Base-by-base conservation (phyloP, 371 early-diverging fungal species). In the Encephalitozoon cuniculi region DNA sequence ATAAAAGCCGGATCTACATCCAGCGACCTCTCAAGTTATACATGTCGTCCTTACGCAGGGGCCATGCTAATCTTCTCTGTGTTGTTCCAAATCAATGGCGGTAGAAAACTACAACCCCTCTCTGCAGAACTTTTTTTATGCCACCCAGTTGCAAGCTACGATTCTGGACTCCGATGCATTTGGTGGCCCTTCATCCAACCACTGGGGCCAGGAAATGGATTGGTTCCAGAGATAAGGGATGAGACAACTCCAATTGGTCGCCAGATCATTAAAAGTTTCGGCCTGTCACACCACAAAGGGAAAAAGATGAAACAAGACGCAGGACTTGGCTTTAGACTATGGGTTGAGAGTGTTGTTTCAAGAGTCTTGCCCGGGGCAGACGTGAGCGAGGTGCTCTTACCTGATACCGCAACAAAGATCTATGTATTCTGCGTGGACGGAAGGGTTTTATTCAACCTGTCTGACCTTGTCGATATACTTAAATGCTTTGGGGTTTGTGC, bases 41-140 rank as follows among this genome's bases (percentile, higher is more conserved):
- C 63, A 75, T 75, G 83, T 69, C 83, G 75, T 82, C 83, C 83
- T 82, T 82, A 78, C 80, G 80, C 83, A 82, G 83, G 81, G 83
- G 83, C 80, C 76, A 82, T 82, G 83, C 83, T 82, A 82, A 82
- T 82, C 83, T 82, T 82, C 83, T 82, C 83, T 63, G 83, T 82
- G 83, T 82, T 82, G 81, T 79, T 82, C 74, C 54, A 73, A 72
- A 75, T 41, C 66, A 77, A 66, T 72, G 64, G 68, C 55, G 70
- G 49, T 53, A 53, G 25, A 71, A 68, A 28, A 59, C 46, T 51
- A 69, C 64, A 76, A 30, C 59, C 64, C 68, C 34, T 46, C 49
- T 21, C 2, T 18, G 18, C 49, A 21, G 21, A 1, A 46, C 21
- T 46, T 46, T 46, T 46, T 46, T 46, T 46, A 46, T 46, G 6